phyloP scores from a whole-genome alignment of 805 yeast genomes.

The Lipomyces lipofer region DNA sequence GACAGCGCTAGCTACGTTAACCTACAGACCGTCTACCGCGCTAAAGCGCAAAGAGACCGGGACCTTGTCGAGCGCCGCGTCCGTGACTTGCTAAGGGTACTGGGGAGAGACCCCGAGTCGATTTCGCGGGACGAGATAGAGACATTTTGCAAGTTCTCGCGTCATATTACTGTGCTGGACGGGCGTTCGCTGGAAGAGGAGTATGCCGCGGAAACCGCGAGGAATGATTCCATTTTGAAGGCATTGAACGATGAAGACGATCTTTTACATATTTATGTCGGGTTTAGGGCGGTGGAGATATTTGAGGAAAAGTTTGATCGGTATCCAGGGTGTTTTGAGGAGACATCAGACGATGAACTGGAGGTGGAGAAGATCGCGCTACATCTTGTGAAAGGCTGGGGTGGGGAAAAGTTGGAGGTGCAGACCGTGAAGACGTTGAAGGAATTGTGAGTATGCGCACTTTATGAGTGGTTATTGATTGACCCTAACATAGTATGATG shows the following conservation, averaged over 20 bases:
- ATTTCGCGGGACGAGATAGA: slow-evolving; percentile 44
- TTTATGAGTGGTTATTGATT: neutral
- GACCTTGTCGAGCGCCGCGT: slow-evolving; percentile 44
- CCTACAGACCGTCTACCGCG: slow-evolving; percentile 58
- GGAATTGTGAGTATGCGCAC: slow-evolving; percentile 42
- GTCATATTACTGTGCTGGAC: slow-evolving; percentile 50
- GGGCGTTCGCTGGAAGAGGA: slow-evolving; percentile 43
- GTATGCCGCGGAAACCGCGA: slow-evolving; percentile 10
- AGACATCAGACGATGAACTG: slow-evolving; percentile 14
- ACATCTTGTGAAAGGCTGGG: slow-evolving; percentile 9
- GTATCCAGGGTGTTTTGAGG: slow-evolving; percentile 20
- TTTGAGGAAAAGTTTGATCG: slow-evolving; percentile 31
- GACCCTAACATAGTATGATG: neutral
- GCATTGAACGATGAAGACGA: slow-evolving; percentile 28
- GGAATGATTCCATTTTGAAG: slow-evolving; percentile 3
- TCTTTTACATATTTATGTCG: slow-evolving; percentile 33
- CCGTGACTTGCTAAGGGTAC: slow-evolving; percentile 33
- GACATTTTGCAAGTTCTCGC: slow-evolving; percentile 63
- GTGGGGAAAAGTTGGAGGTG: slow-evolving; percentile 17
- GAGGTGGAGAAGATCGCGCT: slow-evolving; percentile 16
- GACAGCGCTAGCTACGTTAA: slow-evolving; percentile 61
- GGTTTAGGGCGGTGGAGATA: slow-evolving; percentile 31
- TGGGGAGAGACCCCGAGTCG: slow-evolving; percentile 39
- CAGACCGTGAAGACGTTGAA: slow-evolving; percentile 45
- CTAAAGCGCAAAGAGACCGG: slow-evolving; percentile 56